Evolutionary conservation across 306 rosid species (phyloP), one percentile per base, ranked within the genome.

Genomic region (Cucumis melo): DNA sequence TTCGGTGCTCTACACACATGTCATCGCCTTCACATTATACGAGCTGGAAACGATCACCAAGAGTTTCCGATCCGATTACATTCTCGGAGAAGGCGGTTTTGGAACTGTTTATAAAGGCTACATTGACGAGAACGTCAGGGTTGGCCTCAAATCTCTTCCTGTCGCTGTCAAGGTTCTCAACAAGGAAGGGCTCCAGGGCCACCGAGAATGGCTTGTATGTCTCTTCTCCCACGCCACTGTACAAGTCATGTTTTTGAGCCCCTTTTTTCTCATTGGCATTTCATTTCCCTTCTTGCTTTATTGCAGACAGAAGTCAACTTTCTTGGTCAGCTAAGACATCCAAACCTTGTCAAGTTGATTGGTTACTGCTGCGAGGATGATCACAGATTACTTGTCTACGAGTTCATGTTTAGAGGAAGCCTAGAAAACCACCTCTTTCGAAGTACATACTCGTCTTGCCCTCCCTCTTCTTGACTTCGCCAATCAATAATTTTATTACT

Each of bases 301-400:
- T 74, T 62, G 20, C 90, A 92, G 98, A 90, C 99, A 42, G 99
- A 95, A 85, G 97, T 95, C 82, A 95, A 95, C 88, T 92, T 92
- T 83, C 91, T 95, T 12, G 99, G 99, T 55, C 98, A 92, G 86
- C 93, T 95, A 1, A 87, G 99, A 87, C 99, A 95, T 84, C 91
- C 98, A 3, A 92, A 95, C 90, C 91, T 95, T 66, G 99, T 92
- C 24, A 95, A 95, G 86, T 82, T 95, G 96, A 95, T 95, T 23
- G 99, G 99, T 5, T 95, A 95, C 65, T 95, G 99, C 82, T 95
- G 99, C 62, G 99, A 95, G 85, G 99, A 95, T 8, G 99, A 95
- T 65, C 98, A 95, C 82, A 85, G 99, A 80, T 80, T 95, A 83
- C 99, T 95, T 9, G 99, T 95, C 5, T 95, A 95, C 17, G 98